Evolutionary conservation across 768 basidiomycete genomes (phyloP).

Genomic region (Podaxis rugospora): DNA sequence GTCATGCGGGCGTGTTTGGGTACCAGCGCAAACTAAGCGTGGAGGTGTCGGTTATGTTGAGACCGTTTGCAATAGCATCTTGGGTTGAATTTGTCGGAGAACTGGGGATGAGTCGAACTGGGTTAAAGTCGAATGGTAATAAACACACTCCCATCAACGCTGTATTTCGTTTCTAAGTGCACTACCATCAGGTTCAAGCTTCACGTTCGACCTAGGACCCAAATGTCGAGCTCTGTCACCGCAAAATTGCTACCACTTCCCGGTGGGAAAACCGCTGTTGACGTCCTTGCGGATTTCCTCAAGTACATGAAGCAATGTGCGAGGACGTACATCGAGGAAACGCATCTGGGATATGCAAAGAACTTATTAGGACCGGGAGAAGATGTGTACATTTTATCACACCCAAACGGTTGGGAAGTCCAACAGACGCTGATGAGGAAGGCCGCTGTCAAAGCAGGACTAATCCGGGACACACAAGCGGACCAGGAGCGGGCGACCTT

Average conservation of each 20-base stretch:
- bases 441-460: constrained; percentile 41
- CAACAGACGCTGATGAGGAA: constrained; percentile 46
- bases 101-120: constrained; percentile 61
- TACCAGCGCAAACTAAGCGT: constrained; percentile 60
- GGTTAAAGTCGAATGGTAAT: constrained; percentile 42
- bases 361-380: constrained; percentile 18
- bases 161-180: constrained; percentile 7
- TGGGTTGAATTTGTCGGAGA: constrained; percentile 62
- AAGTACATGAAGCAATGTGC: constrained; percentile 34
- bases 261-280: constrained; percentile 24
- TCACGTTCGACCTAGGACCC: constrained; percentile 12
- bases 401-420: constrained; percentile 52
- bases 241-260: constrained; percentile 25
- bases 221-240: neutral
- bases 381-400: constrained; percentile 38
- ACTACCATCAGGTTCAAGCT: constrained; percentile 24
- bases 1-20: constrained; percentile 37
- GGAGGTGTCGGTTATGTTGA: constrained; percentile 54
- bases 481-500: constrained; percentile 33
- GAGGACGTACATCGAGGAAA: constrained; percentile 31
- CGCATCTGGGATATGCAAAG: constrained; percentile 14
- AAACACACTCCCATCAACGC: constrained; percentile 14
- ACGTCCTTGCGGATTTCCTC: constrained; percentile 39
- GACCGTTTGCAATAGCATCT: constrained; percentile 32
- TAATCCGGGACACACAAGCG: constrained; percentile 28